A percentile compares a stretch with the other conserved stretches of the same genome.
Evolutionary conservation across 805 yeast species (phyloP).

Genomic region (Saturnispora bothae): DNA sequence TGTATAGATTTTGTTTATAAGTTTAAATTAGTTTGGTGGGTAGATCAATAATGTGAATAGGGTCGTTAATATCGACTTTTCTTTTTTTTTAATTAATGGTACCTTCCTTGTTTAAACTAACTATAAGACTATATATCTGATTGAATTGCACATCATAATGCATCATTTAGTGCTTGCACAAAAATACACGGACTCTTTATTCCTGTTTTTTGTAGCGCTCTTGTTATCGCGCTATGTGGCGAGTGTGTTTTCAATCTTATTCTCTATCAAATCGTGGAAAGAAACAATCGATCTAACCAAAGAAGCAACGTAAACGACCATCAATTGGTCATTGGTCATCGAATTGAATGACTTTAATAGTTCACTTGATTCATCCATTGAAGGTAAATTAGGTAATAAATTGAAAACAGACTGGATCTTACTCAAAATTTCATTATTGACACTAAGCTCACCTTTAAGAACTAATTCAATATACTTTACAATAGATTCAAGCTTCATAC

Average conservation of each 20-base stretch:
- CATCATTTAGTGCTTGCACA: too few species aligned
- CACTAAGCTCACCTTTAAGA: constrained; percentile 59
- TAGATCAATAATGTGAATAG: too few species aligned
- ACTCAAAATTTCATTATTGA: constrained; percentile 83
- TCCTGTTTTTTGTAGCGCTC: too few species aligned
- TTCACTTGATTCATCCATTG: constrained; percentile 14
- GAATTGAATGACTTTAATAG: constrained; percentile 74
- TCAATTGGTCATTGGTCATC: constrained; percentile 91
- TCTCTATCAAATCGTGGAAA: constrained; percentile 92
- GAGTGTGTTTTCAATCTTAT: constrained; percentile 50
- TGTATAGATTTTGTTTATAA: too few species aligned
- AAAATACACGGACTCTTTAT: too few species aligned
- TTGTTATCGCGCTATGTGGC: too few species aligned
- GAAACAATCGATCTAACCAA: constrained; percentile 91
- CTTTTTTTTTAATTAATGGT: too few species aligned
- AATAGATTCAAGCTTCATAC: constrained; percentile 67
- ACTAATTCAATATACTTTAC: constrained; percentile 71
- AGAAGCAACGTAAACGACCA: constrained; percentile 85
- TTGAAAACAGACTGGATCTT: constrained; percentile 92
- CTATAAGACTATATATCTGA: too few species aligned
- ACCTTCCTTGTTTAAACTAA: too few species aligned
- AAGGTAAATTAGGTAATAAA: constrained; percentile 61
- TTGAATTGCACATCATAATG: too few species aligned
- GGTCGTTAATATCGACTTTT: too few species aligned
- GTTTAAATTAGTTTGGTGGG: too few species aligned